phyloP scores from a whole-genome alignment of 495 filamentous ascomycete genomes.

The Talaromyces stipitatus region DNA sequence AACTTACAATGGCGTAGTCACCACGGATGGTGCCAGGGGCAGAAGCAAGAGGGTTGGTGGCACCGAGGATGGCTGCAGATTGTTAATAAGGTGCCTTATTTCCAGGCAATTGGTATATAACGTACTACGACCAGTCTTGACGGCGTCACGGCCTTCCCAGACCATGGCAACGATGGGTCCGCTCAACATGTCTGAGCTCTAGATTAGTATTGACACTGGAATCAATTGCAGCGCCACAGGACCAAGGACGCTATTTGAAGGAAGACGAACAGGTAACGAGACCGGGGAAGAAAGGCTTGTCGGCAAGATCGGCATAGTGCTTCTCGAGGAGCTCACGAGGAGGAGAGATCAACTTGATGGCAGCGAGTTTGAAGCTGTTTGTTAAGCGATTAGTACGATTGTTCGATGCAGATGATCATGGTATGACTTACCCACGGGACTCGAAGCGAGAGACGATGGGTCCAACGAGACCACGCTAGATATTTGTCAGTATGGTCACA shows the following conservation, averaged over 20 bases:
- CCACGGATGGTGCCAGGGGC: slow-evolving; percentile 96
- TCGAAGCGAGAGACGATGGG: slow-evolving; percentile 97
- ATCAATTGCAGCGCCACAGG: no score
- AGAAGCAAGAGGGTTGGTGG: slow-evolving; percentile 94
- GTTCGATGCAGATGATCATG: background rate
- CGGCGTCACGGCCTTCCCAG: slow-evolving; percentile 94
- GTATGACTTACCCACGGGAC: slow-evolving; percentile 64
- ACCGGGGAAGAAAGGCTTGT: slow-evolving; percentile 94
- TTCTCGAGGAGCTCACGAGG: slow-evolving; percentile 90
- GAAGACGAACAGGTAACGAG: slow-evolving; percentile 69
- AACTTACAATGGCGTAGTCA: slow-evolving; percentile 59
- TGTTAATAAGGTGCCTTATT: slow-evolving; percentile 7
- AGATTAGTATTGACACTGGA: no score
- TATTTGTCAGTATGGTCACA: slow-evolving; percentile 11
- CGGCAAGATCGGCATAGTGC: slow-evolving; percentile 89
- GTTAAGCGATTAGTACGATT: slow-evolving; percentile 12
- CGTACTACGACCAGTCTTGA: slow-evolving; percentile 93
- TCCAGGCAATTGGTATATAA: slow-evolving; percentile 4
- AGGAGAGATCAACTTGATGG: slow-evolving; percentile 88
- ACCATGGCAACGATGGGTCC: slow-evolving; percentile 98
- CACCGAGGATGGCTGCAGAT: slow-evolving; percentile 71
- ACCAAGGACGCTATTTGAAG: no score
- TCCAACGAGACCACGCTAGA: slow-evolving; percentile 89
- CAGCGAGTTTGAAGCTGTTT: slow-evolving; percentile 85
- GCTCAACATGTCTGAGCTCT: slow-evolving; percentile 79